Conservation (phyloP, 257 asterid species). For the Solanum chaucha region DNA sequence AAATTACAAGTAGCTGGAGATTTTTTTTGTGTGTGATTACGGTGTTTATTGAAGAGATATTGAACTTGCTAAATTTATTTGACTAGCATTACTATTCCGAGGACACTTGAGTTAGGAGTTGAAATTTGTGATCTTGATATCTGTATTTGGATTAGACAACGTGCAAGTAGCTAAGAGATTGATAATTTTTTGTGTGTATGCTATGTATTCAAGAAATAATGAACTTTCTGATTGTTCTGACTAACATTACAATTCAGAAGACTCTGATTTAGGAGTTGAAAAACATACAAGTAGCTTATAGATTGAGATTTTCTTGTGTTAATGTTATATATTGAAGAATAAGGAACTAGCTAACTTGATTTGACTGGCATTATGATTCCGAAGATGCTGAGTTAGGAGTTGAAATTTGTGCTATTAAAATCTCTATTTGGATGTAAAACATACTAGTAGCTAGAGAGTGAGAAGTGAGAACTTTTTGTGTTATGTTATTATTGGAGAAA, state of each 20-base stretch:
- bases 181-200: neutral
- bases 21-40: neutral
- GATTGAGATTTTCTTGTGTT: neutral
- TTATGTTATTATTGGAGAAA: neutral
- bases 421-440: neutral
- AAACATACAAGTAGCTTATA: neutral
- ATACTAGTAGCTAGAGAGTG: neutral
- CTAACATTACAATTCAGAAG: neutral
- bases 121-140: neutral
- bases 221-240: neutral
- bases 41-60: neutral
- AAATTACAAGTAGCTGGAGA: neutral
- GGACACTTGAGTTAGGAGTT: neutral
- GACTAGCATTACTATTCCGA: neutral
- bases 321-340: neutral
- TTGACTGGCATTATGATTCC: neutral
- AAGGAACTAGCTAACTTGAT: neutral
- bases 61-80: neutral
- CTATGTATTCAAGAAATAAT: neutral
- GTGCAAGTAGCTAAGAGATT: neutral
- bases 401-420: neutral
- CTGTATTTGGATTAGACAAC: neutral
- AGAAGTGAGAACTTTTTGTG: neutral
- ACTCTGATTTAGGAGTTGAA: neutral
- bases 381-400: neutral